phyloP scores from a whole-genome alignment of 805 yeast species.

The Yamadazyma olivae region DNA sequence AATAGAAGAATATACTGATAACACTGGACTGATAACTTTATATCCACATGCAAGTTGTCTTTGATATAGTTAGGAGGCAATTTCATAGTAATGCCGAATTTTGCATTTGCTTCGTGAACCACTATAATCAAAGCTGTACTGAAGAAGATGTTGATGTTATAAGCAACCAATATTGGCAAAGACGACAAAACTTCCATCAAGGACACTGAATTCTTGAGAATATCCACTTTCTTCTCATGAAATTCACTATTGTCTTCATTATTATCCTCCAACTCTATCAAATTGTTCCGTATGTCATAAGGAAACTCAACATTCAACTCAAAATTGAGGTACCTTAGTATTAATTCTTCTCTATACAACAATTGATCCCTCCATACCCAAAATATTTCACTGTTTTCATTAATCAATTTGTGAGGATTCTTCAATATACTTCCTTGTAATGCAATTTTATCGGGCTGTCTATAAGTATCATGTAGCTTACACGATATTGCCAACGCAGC shows the following conservation, averaged over 20 bases:
- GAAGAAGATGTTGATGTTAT: slow-evolving; percentile 30
- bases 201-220: slow-evolving; percentile 26
- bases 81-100: slow-evolving; percentile 13
- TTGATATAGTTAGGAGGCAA: slow-evolving; percentile 20
- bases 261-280: slow-evolving; percentile 6
- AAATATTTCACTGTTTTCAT: slow-evolving; percentile 38
- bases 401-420: slow-evolving; percentile 30
- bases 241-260: slow-evolving; percentile 6
- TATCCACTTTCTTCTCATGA: slow-evolving; percentile 15
- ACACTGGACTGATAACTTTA: slow-evolving; percentile 20
- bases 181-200: slow-evolving; percentile 37
- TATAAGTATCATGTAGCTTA: slow-evolving; percentile 39
- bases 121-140: slow-evolving; percentile 24
- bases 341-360: slow-evolving; percentile 40
- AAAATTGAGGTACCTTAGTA: slow-evolving; percentile 35
- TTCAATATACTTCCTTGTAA: slow-evolving; percentile 33
- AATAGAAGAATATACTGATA: slow-evolving; percentile 23
- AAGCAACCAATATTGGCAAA: slow-evolving; percentile 36
- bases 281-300: slow-evolving; percentile 24
- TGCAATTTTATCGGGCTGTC: slow-evolving; percentile 44
- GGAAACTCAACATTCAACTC: slow-evolving; percentile 40
- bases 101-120: slow-evolving; percentile 18
- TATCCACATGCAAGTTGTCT: slow-evolving; percentile 13
- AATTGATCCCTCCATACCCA: slow-evolving; percentile 47
- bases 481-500: slow-evolving; percentile 43